A percentile compares a stretch with the other conserved stretches of the same genome.
These are phyloP conservation scores for Crucihimalaya himalaica DNA, from an alignment of 345 rosid genomes.

Conservation along the genomic window DNA sequence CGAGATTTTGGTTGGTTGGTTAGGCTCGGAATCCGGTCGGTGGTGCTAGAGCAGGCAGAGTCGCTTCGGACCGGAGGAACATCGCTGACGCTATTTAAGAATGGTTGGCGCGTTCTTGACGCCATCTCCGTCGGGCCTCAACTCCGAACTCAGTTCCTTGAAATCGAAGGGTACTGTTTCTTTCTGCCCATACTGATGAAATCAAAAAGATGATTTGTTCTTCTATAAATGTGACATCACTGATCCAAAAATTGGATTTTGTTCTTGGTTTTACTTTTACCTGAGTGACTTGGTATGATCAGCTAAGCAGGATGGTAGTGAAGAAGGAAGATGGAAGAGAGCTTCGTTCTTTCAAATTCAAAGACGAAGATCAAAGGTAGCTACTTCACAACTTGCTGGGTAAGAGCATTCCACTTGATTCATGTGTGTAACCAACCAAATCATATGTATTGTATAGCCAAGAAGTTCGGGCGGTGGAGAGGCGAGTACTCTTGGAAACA, in stretches of 20 bases:
- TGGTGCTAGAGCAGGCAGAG: constrained; percentile 86
- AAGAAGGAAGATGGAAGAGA: constrained; percentile 82
- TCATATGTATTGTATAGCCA: constrained; percentile 52
- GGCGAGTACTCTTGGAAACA: constrained; percentile 78
- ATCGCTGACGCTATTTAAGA: constrained; percentile 90
- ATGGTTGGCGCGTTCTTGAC: constrained; percentile 93
- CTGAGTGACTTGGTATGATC: constrained; percentile 61
- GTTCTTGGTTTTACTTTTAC: constrained; percentile 9
- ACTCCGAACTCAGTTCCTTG: constrained; percentile 75
- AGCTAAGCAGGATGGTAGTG: constrained; percentile 90
- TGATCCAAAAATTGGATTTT: neutral
- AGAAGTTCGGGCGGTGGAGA: constrained; percentile 93
- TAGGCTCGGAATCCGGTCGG: constrained; percentile 74
- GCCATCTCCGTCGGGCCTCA: constrained; percentile 76
- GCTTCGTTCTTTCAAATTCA: constrained; percentile 81
- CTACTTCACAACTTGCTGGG: neutral
- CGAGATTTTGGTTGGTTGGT: constrained; percentile 12
- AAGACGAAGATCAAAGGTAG: constrained; percentile 87
- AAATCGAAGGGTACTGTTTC: constrained; percentile 72
- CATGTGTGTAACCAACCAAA: neutral
- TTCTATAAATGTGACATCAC: neutral
- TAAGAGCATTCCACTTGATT: neutral
- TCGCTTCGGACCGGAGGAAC: constrained; percentile 88
- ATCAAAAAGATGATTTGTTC: neutral
- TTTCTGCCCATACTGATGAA: neutral